phyloP scores from a whole-genome alignment of 2,329 filamentous ascomycete species.

The Microcyclosporella mali region DNA sequence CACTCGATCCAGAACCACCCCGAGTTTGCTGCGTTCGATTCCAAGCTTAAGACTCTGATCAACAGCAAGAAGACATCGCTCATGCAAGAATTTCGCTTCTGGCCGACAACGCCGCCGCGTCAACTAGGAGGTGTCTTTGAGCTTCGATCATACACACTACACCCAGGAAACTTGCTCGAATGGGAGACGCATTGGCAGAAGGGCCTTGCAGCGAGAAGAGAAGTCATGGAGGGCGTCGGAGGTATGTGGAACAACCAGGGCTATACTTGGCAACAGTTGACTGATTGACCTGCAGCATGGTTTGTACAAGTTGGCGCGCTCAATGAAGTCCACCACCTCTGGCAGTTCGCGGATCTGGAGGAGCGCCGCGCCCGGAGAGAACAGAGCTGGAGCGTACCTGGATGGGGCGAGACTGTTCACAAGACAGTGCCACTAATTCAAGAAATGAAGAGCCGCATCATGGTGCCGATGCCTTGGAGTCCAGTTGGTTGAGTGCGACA shows the following conservation, averaged over 20 bases:
- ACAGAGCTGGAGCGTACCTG: slow-evolving; percentile 90
- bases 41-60: slow-evolving; percentile 79
- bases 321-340: slow-evolving; percentile 95
- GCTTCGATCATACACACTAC: slow-evolving; percentile 89
- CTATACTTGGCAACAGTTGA: background rate
- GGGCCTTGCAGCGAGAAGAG: slow-evolving; percentile 79
- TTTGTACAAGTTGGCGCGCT: slow-evolving; percentile 97
- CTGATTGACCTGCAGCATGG: slow-evolving; percentile 63
- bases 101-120: slow-evolving; percentile 89
- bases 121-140: slow-evolving; percentile 90
- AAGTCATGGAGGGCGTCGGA: slow-evolving; percentile 83
- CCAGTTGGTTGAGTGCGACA: slow-evolving; percentile 66
- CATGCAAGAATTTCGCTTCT: slow-evolving; percentile 99
- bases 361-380: slow-evolving; percentile 85
- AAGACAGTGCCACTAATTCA: slow-evolving; percentile 97
- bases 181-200: slow-evolving; percentile 99
- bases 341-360: slow-evolving; percentile 96
- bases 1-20: slow-evolving; percentile 77
- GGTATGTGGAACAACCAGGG: slow-evolving; percentile 32
- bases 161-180: slow-evolving; percentile 91
- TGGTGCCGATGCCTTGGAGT: slow-evolving; percentile 95
- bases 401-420: slow-evolving; percentile 72
- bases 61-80: slow-evolving; percentile 77
- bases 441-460: slow-evolving; percentile 86
- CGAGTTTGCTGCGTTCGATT: slow-evolving; percentile 77